Evolutionary conservation across 2,329 filamentous ascomycete genomes (phyloP).

Genomic region (Dothistroma septosporum): DNA sequence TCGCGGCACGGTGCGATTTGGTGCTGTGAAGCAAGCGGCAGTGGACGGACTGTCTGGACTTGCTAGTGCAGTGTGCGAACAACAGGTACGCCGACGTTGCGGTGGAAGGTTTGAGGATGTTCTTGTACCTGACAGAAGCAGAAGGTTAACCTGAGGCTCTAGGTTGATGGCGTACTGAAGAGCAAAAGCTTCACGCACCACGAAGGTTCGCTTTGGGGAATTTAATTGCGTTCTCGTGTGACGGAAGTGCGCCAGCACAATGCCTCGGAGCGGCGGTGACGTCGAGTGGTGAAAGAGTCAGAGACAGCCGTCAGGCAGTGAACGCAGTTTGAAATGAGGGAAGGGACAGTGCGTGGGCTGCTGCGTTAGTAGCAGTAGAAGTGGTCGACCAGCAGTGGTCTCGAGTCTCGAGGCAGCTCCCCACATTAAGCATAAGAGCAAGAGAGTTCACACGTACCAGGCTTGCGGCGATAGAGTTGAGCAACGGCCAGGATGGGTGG

Average conservation of each 20-base stretch:
- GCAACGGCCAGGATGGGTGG: constrained; percentile 24
- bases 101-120: constrained; percentile 16
- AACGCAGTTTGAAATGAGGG: neutral
- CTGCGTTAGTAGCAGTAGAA: constrained; percentile 2
- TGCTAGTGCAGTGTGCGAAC: neutral
- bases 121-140: constrained; percentile 24
- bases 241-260: neutral
- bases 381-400: constrained; percentile 2
- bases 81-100: neutral
- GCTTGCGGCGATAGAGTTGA: constrained; percentile 27
- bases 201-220: constrained; percentile 18
- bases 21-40: neutral
- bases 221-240: constrained; percentile 12
- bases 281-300: constrained; percentile 1
- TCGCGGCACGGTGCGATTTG: neutral
- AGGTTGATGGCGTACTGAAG: constrained; percentile 26
- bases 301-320: neutral
- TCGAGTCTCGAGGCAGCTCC: constrained; percentile 9
- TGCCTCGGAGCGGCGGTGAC: neutral
- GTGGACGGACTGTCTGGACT: neutral
- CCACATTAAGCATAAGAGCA: constrained; percentile 33
- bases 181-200: constrained; percentile 18
- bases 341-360: constrained; percentile 1
- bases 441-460: constrained; percentile 29
- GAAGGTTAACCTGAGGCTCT: constrained; percentile 25